Conservation (phyloP, 495 filamentous ascomycete species). For the Corynascus novoguineensis region DNA sequence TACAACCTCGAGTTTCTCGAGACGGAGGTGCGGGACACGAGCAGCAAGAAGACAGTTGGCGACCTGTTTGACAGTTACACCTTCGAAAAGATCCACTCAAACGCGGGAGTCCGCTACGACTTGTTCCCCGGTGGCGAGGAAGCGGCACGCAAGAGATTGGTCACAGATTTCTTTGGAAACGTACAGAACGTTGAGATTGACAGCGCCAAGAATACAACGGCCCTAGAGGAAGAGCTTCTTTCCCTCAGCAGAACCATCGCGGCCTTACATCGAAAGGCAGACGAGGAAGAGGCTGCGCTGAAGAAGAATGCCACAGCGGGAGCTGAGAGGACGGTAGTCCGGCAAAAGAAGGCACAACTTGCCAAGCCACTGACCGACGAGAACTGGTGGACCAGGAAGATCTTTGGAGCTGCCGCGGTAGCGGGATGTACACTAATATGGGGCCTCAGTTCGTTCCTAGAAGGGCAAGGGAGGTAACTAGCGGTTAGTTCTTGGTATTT, state of each 20-base stretch:
- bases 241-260: slow-evolving; percentile 57
- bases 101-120: slow-evolving; percentile 91
- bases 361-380: slow-evolving; percentile 63
- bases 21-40: slow-evolving; percentile 74
- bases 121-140: slow-evolving; percentile 76
- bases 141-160: slow-evolving; percentile 62
- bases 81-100: slow-evolving; percentile 85
- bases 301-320: slow-evolving; percentile 26
- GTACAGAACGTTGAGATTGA: slow-evolving; percentile 95
- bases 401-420: slow-evolving; percentile 58
- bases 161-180: slow-evolving; percentile 98
- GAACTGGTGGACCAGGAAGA: slow-evolving; percentile 63
- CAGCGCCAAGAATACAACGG: slow-evolving; percentile 41
- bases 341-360: slow-evolving; percentile 38
- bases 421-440: slow-evolving; percentile 63
- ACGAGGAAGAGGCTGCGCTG: slow-evolving; percentile 35
- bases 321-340: slow-evolving; percentile 32
- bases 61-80: slow-evolving; percentile 96
- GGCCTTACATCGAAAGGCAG: slow-evolving; percentile 50
- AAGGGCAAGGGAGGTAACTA: slow-evolving; percentile 19
- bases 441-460: slow-evolving; percentile 53
- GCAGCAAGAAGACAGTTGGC: slow-evolving; percentile 78
- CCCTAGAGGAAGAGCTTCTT: slow-evolving; percentile 69
- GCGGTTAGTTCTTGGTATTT: background rate
- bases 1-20: slow-evolving; percentile 98